Conservation (phyloP, 495 filamentous ascomycete genomes). For the Xylaria grammica region DNA sequence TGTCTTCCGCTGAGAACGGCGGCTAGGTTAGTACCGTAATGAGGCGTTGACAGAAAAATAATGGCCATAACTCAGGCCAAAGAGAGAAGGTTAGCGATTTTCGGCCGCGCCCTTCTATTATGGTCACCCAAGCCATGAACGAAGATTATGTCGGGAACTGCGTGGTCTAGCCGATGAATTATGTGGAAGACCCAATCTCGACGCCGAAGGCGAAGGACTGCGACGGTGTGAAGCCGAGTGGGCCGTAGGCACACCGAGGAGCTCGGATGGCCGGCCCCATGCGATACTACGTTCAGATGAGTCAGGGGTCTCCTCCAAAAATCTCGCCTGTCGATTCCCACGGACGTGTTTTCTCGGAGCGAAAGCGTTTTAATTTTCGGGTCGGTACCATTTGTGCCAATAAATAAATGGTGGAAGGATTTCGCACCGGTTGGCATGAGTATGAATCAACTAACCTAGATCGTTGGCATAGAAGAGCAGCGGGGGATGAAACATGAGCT, state of each 20-base stretch:
- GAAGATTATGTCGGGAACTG: conserved; percentile 38
- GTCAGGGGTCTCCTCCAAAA: neutral
- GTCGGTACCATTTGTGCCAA: neutral
- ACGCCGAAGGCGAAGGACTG: conserved; percentile 6
- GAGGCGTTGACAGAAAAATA: conserved; percentile 56
- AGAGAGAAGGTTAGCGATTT: conserved; percentile 32
- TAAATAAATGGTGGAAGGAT: neutral
- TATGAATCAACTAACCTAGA: neutral
- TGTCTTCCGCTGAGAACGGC: conserved; percentile 43
- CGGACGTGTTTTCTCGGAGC: neutral
- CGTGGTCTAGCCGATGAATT: neutral
- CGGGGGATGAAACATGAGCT: no score
- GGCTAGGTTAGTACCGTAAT: conserved; percentile 53
- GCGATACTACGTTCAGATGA: neutral
- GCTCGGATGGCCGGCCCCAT: neutral
- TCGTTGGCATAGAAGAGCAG: no score
- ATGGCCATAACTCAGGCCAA: conserved; percentile 46
- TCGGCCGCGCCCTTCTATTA: conserved; percentile 41
- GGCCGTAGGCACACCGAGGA: neutral
- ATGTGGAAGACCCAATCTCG: conserved; percentile 8
- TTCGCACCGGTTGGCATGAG: neutral
- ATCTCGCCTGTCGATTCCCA: neutral
- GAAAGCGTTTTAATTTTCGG: conserved; percentile 1
- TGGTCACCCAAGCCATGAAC: conserved; percentile 46
- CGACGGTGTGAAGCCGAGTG: neutral